phyloP scores from a whole-genome alignment of 768 basidiomycete species.

The Lyophyllum shimeji region DNA sequence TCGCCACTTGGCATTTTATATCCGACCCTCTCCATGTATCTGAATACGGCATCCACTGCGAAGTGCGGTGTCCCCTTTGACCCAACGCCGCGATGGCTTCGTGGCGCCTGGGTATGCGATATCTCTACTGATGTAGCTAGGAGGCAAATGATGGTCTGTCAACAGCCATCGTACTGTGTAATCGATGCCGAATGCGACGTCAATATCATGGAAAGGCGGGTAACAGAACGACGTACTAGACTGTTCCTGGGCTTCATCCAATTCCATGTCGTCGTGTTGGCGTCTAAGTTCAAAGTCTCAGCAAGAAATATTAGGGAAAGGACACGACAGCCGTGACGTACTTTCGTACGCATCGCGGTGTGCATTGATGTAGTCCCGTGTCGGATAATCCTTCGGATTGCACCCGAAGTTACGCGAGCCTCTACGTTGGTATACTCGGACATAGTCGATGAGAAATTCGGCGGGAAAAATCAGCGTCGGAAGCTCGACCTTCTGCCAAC shows the following conservation, averaged over 20 bases:
- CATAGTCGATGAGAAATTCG: constrained; percentile 73
- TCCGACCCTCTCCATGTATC: no score
- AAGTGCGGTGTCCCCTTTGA: no score
- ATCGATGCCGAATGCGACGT: no score
- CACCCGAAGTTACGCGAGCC: constrained; percentile 63
- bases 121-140: no score
- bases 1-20: no score
- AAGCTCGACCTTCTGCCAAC: constrained; percentile 64
- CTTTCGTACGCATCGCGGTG: constrained; percentile 58
- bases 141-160: no score
- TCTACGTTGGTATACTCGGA: constrained; percentile 77
- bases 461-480: constrained; percentile 66
- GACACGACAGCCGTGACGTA: constrained; percentile 26
- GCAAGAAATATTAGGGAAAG: not conserved
- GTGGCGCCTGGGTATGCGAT: no score
- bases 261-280: constrained; percentile 42
- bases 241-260: constrained; percentile 41
- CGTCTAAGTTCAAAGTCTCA: constrained; percentile 26
- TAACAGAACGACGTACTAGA: constrained; percentile 19
- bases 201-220: no score
- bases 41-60: no score
- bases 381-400: constrained; percentile 63
- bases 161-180: no score
- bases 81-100: no score
- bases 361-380: constrained; percentile 55